phyloP scores from a whole-genome alignment of 208 protist genomes.

The Endotrypanum monterogeii region DNA sequence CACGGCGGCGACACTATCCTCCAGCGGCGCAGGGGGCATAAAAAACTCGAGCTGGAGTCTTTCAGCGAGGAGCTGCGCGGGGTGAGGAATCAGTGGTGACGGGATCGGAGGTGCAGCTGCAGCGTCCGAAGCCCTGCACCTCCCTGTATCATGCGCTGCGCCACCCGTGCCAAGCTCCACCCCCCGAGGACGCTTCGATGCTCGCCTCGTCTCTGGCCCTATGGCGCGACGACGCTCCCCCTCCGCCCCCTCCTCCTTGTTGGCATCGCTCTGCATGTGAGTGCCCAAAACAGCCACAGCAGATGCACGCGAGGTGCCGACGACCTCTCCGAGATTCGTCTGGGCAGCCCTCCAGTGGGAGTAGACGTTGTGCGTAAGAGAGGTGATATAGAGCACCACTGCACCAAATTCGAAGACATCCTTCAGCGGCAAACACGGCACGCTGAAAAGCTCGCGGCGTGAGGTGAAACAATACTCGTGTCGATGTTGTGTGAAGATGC shows the following conservation, averaged over 20 bases:
- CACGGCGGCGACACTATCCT: neutral
- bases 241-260: neutral
- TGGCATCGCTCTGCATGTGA: neutral
- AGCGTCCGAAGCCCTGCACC: neutral
- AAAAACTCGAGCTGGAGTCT: conserved; percentile 25
- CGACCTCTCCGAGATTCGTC: neutral
- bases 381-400: conserved; percentile 60
- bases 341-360: neutral
- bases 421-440: conserved; percentile 48
- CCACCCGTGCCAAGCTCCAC: neutral
- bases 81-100: neutral
- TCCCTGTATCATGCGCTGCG: neutral
- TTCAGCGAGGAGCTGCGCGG: conserved; percentile 12
- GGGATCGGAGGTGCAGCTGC: neutral
- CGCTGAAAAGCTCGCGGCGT: conserved; percentile 68
- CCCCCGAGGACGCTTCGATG: neutral
- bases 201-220: neutral
- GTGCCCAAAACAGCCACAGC: neutral
- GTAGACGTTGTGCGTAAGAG: conserved; percentile 45
- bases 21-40: conserved; percentile 5
- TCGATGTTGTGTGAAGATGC: conserved; percentile 48
- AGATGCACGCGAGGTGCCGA: neutral
- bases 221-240: neutral
- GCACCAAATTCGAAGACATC: conserved; percentile 73
- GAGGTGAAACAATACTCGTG: conserved; percentile 71